Conservation (phyloP, 371 early-diverging fungal species). For the Scutellospora calospora region DNA sequence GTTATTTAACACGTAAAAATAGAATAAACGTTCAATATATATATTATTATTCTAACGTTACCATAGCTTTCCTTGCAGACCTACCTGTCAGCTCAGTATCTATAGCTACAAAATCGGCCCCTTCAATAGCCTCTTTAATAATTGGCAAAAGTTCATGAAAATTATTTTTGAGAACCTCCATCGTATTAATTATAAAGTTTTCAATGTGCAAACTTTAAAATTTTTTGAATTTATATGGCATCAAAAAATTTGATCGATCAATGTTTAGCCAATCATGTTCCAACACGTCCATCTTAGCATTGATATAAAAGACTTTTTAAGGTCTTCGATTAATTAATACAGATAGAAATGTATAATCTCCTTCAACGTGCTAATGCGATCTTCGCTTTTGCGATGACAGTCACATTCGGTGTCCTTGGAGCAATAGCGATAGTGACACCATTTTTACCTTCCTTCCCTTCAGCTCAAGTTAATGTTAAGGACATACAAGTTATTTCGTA, state of each 20-base stretch:
- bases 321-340: too few species aligned
- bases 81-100: slow-evolving; percentile 73
- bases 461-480: background rate
- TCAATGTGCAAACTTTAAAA: too few species aligned
- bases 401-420: slow-evolving; percentile 25
- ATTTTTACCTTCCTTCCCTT: slow-evolving; percentile 28
- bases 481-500: slow-evolving; percentile 22
- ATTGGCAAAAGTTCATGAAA: slow-evolving; percentile 54
- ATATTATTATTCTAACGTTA: too few species aligned
- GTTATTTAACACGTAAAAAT: background rate
- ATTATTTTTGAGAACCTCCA: slow-evolving; percentile 65
- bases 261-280: too few species aligned
- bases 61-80: background rate
- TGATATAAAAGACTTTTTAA: too few species aligned
- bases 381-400: slow-evolving; percentile 40
- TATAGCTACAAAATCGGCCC: slow-evolving; percentile 65
- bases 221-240: too few species aligned
- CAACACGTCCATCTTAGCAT: too few species aligned
- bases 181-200: too few species aligned
- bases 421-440: slow-evolving; percentile 30
- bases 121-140: slow-evolving; percentile 57
- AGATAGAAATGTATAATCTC: slow-evolving; percentile 29
- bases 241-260: too few species aligned
- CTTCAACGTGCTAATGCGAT: slow-evolving; percentile 35
- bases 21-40: background rate